Evolutionary conservation across 352 stramenopile genomes (phyloP), one percentile per base, ranked within the genome.

Genomic region (Globisporangium lucens): DNA sequence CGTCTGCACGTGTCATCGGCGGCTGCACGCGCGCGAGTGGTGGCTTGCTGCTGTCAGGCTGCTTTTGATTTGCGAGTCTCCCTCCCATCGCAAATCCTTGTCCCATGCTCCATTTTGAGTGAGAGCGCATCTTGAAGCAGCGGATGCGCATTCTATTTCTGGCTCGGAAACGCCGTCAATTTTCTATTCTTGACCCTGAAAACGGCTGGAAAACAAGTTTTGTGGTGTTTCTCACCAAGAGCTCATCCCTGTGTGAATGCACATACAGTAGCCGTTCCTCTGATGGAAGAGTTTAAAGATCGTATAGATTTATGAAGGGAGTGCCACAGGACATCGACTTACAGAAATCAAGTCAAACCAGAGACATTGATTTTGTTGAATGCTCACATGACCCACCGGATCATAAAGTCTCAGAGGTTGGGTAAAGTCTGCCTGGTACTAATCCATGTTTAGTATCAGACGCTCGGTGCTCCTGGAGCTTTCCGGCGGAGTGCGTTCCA

Each of bases 381-480:
- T 43, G 36, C 36, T 47, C 38, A 56, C 3, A 17, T 56, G 13
- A 24, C 46, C 7, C 49, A 56, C 10, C 20, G 2, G 13, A 12
- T 47, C 38, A 47, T 47, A 47, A 47, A 47, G 20, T 47, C 13
- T 47, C 38, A 47, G 38, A 47, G 13, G 38, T 17, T 47, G 13
- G 12, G 20, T 6, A 47, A 47, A 29, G 36, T 43, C 22, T 29
- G 6, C 13, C 41, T 49, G 36, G 41, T 38, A 64, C 58, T 64
- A 56, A 64, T 56, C 58, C 36, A 2, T 30, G 58, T 64, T 64
- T 64, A 64, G 58, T 64, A 56, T 64, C 58, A 55, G 58, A 36
- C 10, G 35, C n/a, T 22, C 36, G 7, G 46, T 53, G 51, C n/a
- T 17, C 6, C 3, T 20, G 41, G 41, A 20, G 15, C 41, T 49